Percentiles rank a stretch among this genome's conserved stretches.
Evolutionary conservation across 176 grass and related monocot genomes (phyloP).

Genomic region (Zea luxurians): DNA sequence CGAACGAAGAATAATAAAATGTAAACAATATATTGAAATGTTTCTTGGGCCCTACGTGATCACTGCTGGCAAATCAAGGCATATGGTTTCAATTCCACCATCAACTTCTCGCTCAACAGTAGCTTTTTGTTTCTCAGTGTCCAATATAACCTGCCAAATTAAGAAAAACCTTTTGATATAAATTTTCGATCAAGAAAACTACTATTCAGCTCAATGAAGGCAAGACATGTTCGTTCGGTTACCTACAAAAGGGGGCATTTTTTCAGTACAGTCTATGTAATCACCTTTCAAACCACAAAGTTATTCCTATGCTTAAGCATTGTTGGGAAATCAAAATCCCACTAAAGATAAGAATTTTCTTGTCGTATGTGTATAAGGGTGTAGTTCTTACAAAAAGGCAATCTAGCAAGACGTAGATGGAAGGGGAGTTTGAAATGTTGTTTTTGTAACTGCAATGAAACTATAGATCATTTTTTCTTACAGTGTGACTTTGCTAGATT

Average conservation of each 20-base stretch:
- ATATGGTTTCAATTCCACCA: conserved; percentile 75
- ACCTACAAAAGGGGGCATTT: neutral
- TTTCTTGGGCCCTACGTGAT: conserved; percentile 66
- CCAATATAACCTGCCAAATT: conserved; percentile 67
- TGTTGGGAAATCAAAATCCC: too few species aligned
- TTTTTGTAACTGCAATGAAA: too few species aligned
- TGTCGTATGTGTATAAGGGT: too few species aligned
- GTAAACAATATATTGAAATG: neutral
- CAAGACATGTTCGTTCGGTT: neutral
- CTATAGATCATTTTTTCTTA: too few species aligned
- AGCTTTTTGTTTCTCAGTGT: conserved; percentile 68
- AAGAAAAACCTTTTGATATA: neutral
- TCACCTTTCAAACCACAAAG: too few species aligned
- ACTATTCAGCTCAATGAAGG: neutral
- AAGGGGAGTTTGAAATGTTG: too few species aligned
- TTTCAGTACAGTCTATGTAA: too few species aligned
- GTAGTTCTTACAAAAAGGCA: too few species aligned
- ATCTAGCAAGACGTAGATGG: too few species aligned
- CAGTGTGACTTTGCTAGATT: too few species aligned
- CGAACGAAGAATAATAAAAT: neutral
- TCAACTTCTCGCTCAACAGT: conserved; percentile 87
- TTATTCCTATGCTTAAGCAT: too few species aligned
- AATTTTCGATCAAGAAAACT: neutral
- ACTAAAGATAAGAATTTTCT: too few species aligned
- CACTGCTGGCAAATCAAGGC: conserved; percentile 80